phyloP scores from a whole-genome alignment of 1,284 basidiomycete genomes.

The Ustilago trichophora region DNA sequence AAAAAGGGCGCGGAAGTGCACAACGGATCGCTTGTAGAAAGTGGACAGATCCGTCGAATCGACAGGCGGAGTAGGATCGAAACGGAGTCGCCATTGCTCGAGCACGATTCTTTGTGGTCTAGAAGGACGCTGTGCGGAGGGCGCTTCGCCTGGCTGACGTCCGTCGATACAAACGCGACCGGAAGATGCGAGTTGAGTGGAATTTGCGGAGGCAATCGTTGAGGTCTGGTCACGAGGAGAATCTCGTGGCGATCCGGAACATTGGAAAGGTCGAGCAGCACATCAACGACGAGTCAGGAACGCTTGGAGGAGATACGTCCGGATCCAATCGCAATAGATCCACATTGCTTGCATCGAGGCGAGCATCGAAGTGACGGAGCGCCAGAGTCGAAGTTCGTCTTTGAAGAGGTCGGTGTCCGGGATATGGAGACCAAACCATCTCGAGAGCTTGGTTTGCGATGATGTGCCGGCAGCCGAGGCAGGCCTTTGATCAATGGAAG shows the following conservation, averaged over 20 bases:
- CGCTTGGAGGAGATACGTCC: background rate
- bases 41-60: constrained; percentile 56
- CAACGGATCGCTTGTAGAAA: constrained; percentile 66
- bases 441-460: constrained; percentile 21
- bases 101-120: constrained; percentile 37
- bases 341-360: constrained; percentile 2
- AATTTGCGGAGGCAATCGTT: too few species aligned
- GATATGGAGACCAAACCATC: constrained; percentile 67
- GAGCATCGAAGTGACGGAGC: constrained; percentile 42
- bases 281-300: constrained; percentile 65
- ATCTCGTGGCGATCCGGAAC: constrained; percentile 24
- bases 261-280: constrained; percentile 61
- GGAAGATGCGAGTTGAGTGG: too few species aligned
- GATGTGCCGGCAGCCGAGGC: constrained; percentile 1
- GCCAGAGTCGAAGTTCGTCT: constrained; percentile 65
- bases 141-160: background rate
- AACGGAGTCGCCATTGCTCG: constrained; percentile 47
- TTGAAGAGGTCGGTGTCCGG: constrained; percentile 64
- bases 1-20: constrained; percentile 64
- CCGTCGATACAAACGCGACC: constrained; percentile 24
- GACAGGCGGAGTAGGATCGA: constrained; percentile 17
- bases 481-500: constrained; percentile 1
- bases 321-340: background rate
- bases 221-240: constrained; percentile 8
- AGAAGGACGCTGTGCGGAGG: background rate